Evolutionary conservation across 1,284 basidiomycete species (phyloP), one percentile per base, ranked within the genome.

Genomic region (Grifola frondosa): DNA sequence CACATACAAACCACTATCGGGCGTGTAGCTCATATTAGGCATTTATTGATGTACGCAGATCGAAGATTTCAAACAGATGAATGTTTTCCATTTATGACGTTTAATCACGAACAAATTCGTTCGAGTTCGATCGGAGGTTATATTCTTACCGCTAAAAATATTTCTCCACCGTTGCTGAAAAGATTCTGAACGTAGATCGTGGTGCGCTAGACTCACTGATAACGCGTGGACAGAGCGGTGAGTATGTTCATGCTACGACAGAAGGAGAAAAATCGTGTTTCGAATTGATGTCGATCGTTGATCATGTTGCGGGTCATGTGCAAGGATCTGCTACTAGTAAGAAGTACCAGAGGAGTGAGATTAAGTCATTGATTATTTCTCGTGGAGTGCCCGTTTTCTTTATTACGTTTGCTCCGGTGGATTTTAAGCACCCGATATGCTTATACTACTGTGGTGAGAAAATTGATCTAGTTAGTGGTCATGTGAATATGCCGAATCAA

Each of bases 371-470:
- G 5, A 34, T 40, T 5, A 12, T 17, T 4, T 22, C 22, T 3
- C 25, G 16, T 15, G 30, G 30, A 3, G 39, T 40, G 3, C 39
- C 39, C 4, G 22, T 33, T 1, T 33, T 40, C 11, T 40, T 40
- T 19, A 25, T 40, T 5, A 40, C 39, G 1, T 40, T 40, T 12
- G 30, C 39, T 3, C 39, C 39, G 2, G 39, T 25, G 11, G 39
- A 40, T 28, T n/a, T 20, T 25, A 40, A 40, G 16, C 30, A 30
- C 21, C 42, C 43, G 1, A 20, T 50, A 0, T 53, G 52, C 36
- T 17, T 53, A 5, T 38, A 50, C 19, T 46, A 41, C 16, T 48
- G 46, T 15, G 52, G 52, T 11, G 34, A 46, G 22, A 5, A 30
- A 1, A 35, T 53, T 6, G 21, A 53, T 35, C 13, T 53, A 4